Evolutionary conservation across 2,329 filamentous ascomycete genomes (phyloP).

Genomic region (Chaetomium sp.): DNA sequence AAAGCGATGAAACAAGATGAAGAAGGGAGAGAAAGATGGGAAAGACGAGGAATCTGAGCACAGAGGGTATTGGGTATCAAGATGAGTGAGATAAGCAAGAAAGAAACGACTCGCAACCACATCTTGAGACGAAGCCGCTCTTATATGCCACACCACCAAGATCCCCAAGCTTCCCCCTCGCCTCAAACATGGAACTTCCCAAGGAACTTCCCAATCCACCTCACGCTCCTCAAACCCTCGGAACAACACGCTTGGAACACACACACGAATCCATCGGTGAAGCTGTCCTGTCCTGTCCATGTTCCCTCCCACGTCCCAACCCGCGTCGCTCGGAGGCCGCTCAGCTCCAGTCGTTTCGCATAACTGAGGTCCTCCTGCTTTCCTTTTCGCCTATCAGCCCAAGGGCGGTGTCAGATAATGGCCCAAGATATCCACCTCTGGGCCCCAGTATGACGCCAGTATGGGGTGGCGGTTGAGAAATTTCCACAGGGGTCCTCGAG

Average conservation of each 20-base stretch:
- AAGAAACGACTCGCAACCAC: no score
- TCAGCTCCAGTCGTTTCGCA: no score
- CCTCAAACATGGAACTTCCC: no score
- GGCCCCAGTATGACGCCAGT: conserved; percentile 13
- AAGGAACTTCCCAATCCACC: no score
- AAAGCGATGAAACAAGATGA: no score
- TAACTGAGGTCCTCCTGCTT: no score
- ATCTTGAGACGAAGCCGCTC: neutral
- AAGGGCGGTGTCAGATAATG: conserved; percentile 1
- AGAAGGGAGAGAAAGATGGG: no score
- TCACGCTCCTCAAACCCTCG: neutral
- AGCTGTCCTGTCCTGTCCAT: neutral
- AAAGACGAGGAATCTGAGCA: no score
- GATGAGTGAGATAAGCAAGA: no score
- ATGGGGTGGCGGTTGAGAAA: conserved; percentile 4
- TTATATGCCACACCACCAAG: neutral
- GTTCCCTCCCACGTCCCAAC: neutral
- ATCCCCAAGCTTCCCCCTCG: no score
- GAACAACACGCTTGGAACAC: neutral
- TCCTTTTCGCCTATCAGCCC: neutral
- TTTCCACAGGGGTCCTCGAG: conserved; percentile 2
- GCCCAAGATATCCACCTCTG: conserved; percentile 1
- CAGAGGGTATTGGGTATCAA: no score
- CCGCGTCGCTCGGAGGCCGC: no score
- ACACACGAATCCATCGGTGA: neutral